Conservation (phyloP, 805 yeast genomes). For the Candida alai region DNA sequence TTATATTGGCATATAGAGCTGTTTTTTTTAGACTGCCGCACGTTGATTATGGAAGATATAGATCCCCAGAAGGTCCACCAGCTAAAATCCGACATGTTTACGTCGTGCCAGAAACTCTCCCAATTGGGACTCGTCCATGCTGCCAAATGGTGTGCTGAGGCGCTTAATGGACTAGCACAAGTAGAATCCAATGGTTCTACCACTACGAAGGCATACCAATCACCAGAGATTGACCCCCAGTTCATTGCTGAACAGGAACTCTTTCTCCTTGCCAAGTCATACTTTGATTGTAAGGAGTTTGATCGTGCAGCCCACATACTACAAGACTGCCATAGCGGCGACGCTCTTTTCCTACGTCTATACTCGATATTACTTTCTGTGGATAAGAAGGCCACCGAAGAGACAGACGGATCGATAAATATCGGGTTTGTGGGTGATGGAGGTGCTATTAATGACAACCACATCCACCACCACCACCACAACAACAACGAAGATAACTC, state of each 20-base stretch:
- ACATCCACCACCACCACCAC: no score
- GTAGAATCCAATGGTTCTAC: no score
- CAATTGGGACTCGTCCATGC: conserved; percentile 62
- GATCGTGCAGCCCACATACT: conserved; percentile 68
- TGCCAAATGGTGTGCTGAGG: conserved; percentile 83
- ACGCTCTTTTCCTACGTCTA: conserved; percentile 56
- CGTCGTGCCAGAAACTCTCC: conserved; percentile 38
- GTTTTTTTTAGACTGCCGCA: no score
- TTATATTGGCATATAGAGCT: no score
- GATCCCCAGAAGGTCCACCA: no score
- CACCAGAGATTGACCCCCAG: conserved; percentile 9
- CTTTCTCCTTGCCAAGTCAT: conserved; percentile 60
- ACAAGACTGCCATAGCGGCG: conserved; percentile 46
- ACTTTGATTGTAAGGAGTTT: conserved; percentile 81
- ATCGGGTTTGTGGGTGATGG: conserved; percentile 16
- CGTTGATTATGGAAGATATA: no score
- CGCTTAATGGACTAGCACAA: conserved; percentile 54
- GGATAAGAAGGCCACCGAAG: conserved; percentile 72
- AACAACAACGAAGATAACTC: conserved; percentile 3
- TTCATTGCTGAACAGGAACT: conserved; percentile 41
- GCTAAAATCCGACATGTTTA: conserved; percentile 23
- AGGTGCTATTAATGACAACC: conserved; percentile 6
- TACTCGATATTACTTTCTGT: conserved; percentile 73
- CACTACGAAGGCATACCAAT: conserved; percentile 11
- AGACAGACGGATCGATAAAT: conserved; percentile 62